Base-by-base conservation (phyloP, 305 asterid genomes). In the Fraxinus angustifolia region DNA sequence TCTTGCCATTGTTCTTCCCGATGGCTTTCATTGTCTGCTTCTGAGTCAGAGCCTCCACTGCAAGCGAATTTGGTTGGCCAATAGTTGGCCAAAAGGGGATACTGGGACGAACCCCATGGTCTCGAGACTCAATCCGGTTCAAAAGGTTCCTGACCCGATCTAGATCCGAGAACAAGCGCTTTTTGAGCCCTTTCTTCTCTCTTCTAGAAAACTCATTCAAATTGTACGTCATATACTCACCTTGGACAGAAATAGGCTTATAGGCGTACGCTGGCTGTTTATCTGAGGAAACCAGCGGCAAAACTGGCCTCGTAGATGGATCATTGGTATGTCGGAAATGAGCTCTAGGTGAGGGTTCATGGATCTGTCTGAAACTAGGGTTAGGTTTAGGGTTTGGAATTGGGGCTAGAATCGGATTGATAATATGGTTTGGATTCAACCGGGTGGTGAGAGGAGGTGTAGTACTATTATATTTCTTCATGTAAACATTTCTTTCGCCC, bases 341-440 rank as follows among this genome's bases (percentile, higher is more conserved):
- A 16, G 76, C 33, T 23, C 58, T 21, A 68, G 36, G 67, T 33
- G 87, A 31, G 71, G 71, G 40, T 34, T 78, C 86, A 71, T 48
- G 81, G 71, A 74, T 81, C 50, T 40, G 84, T 67, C 74, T 68
- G 87, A 90, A 26, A 87, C 88, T 86, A 72, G 89, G 87, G 89
- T 90, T 92, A 84, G 94, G 91, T 85, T 91, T 91, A 85, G 97
- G 94, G 92, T 90, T 88, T 58, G 88, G 53, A 80, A 77, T 91
- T 70, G 92, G 89, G 86, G 84, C 5, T 87, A 42, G 87, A 84
- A 82, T 88, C 87, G 45, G 92, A 80, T 90, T 76, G 98, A 85
- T 23, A 68, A 28, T 68, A 8, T 68, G 74, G 79, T 73, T 87
- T 8, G 78, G 83, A 79, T 76, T 83, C 72, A 79, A 79, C 19